Evolutionary conservation across 805 yeast species (phyloP).

Genomic region (Pichia sporocuriosa): DNA sequence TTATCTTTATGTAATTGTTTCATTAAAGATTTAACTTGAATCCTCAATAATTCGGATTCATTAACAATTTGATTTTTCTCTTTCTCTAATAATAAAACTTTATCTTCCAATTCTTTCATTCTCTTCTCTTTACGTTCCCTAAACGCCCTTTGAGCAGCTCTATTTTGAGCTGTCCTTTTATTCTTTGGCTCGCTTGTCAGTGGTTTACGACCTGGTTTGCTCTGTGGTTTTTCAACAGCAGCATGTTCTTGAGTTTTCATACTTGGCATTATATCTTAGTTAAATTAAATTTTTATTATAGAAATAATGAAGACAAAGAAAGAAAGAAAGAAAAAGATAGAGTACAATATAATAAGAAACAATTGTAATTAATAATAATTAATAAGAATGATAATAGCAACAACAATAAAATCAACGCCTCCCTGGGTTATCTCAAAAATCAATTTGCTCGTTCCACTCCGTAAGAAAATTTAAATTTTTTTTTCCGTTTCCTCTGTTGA

Average conservation of each 20-base stretch:
- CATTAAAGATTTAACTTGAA: constrained; percentile 71
- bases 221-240: constrained; percentile 9
- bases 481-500: too few species aligned
- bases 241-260: constrained; percentile 9
- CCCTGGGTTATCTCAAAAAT: too few species aligned
- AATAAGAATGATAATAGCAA: too few species aligned
- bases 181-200: constrained; percentile 64
- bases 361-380: too few species aligned
- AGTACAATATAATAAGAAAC: too few species aligned
- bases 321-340: too few species aligned
- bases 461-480: too few species aligned
- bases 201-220: constrained; percentile 78
- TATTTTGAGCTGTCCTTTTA: constrained; percentile 91
- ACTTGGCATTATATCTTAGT: constrained; percentile 6
- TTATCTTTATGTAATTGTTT: constrained; percentile 41
- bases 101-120: constrained; percentile 77
- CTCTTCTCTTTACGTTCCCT: constrained; percentile 88
- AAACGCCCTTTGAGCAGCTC: constrained; percentile 98
- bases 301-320: too few species aligned
- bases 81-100: constrained; percentile 65
- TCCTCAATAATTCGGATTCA: constrained; percentile 66
- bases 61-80: constrained; percentile 61
- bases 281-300: too few species aligned
- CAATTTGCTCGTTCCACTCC: too few species aligned
- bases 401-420: too few species aligned